A percentile compares a stretch with the other conserved stretches of the same genome.
Evolutionary conservation across 2,329 filamentous ascomycete species (phyloP).

Genomic region (Sclerotinia borealis): DNA sequence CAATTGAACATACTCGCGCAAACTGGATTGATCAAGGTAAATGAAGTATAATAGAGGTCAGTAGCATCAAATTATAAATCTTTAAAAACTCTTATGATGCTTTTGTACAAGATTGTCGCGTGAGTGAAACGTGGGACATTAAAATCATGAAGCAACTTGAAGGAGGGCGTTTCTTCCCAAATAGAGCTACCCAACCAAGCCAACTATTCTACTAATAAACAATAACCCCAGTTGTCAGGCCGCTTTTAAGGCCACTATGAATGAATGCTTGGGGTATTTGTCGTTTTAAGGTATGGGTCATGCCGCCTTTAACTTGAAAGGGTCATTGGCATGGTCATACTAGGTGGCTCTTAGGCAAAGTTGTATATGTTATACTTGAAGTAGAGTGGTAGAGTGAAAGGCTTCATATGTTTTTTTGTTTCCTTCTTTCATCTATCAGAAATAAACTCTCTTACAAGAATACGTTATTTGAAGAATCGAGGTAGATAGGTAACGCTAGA

Average conservation of each 20-base stretch:
- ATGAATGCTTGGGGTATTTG: neutral
- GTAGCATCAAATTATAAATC: neutral
- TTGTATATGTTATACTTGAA: too few relatives aligned
- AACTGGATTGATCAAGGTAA: neutral
- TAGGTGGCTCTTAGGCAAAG: neutral
- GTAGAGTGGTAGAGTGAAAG: neutral
- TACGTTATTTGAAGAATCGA: too few relatives aligned
- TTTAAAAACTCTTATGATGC: slow-evolving; percentile 3
- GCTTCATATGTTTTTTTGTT: too few relatives aligned
- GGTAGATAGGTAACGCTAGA: too few relatives aligned
- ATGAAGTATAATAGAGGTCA: neutral
- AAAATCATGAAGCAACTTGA: slow-evolving; percentile 1
- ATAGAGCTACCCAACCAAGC: slow-evolving; percentile 7
- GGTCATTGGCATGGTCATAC: slow-evolving; percentile 5
- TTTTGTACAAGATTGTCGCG: slow-evolving; percentile 9
- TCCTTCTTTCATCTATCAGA: too few relatives aligned
- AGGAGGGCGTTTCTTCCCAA: slow-evolving; percentile 7
- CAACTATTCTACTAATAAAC: slow-evolving; percentile 5
- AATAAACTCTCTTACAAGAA: too few relatives aligned
- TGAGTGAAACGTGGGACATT: slow-evolving; percentile 13
- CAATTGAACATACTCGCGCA: slow-evolving; percentile 12
- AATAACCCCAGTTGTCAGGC: neutral
- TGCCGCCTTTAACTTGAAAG: neutral
- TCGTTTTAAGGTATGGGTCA: neutral
- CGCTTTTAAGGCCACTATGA: slow-evolving; percentile 6